Base-by-base conservation (phyloP, 1,284 basidiomycete species). In the Puccinia hordei region DNA sequence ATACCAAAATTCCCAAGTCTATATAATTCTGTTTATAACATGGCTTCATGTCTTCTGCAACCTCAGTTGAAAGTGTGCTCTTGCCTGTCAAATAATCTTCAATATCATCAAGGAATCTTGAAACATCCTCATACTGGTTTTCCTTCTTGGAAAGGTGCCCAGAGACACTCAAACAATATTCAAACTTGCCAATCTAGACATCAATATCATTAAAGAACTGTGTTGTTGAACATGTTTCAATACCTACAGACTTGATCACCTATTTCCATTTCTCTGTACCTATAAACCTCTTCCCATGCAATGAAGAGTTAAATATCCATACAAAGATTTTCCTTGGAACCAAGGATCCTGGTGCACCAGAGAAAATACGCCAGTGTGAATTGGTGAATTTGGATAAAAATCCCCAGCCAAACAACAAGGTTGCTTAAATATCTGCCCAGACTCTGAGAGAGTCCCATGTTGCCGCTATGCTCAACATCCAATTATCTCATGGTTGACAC, bases 21-120 rank as follows among this genome's bases (percentile, higher is more conserved):
- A n/a, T n/a, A n/a, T n/a, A n/a, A n/a, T n/a, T n/a, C n/a, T n/a
- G n/a, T n/a, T n/a, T n/a, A n/a, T n/a, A n/a, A n/a, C n/a, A n/a
- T n/a, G n/a, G n/a, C n/a, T n/a, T n/a, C n/a, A n/a, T n/a, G n/a
- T n/a, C n/a, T n/a, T n/a, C n/a, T n/a, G 65, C 24, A 68, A 68
- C n/a, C 33, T 68, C 30, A n/a, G 65, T 68, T 17, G 65, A 38
- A 68, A 68, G 38, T 68, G 65, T 35, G 38, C 44, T 38, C 13
- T 41, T 68, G 44, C 65, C 13, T 10, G 19, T 8, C 6, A n/a
- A 68, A 38, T 68, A 15, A 24, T 68, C 30, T 19, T 68, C 6
- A 68, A 68, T 38, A 49, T 68, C 65, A 17, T 68, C 38, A 44
- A 68, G 27, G 65, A 68, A 41, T 38, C 65, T 44, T 35, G 44